Evolutionary conservation across 2,329 filamentous ascomycete genomes (phyloP), one percentile per base, ranked within the genome.

Genomic region (Parastagonospora avenae): DNA sequence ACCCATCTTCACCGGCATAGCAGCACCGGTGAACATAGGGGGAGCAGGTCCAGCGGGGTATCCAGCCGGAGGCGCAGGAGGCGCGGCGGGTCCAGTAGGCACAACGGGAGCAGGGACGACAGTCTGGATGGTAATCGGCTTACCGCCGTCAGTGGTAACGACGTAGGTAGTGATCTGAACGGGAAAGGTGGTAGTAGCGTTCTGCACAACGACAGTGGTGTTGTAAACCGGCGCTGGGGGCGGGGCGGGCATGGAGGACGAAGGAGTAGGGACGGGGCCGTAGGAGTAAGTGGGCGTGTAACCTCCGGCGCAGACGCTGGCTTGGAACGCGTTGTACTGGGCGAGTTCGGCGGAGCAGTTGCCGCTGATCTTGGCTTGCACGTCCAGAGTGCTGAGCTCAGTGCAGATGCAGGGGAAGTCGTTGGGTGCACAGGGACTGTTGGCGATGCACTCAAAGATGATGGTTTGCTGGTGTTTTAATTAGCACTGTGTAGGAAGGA

Each of bases 391-490:
- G 32, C 48, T 36, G 45, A 66, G 51, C 48, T 58, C 50, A 4
- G 42, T n/a, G 49, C 64, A 65, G 33, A 67, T 58, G 55, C 62
- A 67, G 32, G 46, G 42, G 51, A 60, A 60, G 47, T 62, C 48
- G 19, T 40, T 47, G 2, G 55, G 54, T 41, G 52, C 60, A 56
- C 57, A 64, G 24, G 54, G 32, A 55, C 52, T 57, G 44, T 54
- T 46, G 24, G 54, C 38, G 42, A 67, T 44, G 11, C 45, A 36
- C 5, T 55, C 48, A 48, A 64, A 61, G 46, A 66, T 36, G 39
- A 64, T 54, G 28, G 31, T 40, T 58, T 63, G 62, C 60, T 61
- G 31, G 3, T 10, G 11, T 4, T 3, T 28, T 11, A 33, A 27
- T 39, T 37, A 46, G 28, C 35, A n/a, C 28, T 39, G 11, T 42